Evolutionary conservation across 495 filamentous ascomycete genomes (phyloP).

Genomic region (Xylaria flabelliformis): DNA sequence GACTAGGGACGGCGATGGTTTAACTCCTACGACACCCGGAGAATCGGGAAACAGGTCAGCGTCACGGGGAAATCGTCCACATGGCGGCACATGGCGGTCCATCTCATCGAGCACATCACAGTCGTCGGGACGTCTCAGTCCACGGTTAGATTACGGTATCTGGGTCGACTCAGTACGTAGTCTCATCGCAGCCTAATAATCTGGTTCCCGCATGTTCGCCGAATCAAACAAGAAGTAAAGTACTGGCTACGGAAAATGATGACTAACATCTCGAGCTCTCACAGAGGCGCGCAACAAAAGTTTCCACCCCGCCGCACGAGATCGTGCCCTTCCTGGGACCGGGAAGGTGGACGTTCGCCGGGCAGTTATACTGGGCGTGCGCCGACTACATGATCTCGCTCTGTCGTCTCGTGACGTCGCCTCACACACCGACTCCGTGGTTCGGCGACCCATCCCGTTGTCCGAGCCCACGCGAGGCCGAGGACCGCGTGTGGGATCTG

Average conservation of each 20-base stretch:
- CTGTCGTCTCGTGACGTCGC: conserved; percentile 18
- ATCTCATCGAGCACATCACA: not conserved
- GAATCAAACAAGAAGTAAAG: not conserved
- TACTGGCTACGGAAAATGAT: not conserved
- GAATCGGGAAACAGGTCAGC: not conserved
- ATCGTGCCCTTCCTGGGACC: conserved; percentile 34
- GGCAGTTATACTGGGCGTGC: conserved; percentile 33
- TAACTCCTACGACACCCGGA: not conserved
- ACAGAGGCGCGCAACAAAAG: conserved; percentile 22
- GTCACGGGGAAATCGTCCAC: not conserved
- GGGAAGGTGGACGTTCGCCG: conserved; percentile 31
- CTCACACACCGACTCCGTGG: conserved; percentile 7
- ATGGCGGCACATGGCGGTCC: not conserved
- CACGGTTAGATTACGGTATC: conserved; percentile 33
- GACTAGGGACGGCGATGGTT: not conserved
- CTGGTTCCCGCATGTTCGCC: not conserved
- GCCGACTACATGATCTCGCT: conserved; percentile 27
- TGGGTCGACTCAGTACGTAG: conserved; percentile 29
- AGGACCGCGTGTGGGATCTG: conserved; percentile 25
- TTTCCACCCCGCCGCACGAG: conserved; percentile 25
- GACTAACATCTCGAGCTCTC: not conserved
- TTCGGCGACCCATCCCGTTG: not conserved
- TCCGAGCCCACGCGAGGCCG: conserved; percentile 25
- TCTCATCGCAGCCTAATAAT: not conserved
- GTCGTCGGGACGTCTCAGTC: conserved; percentile 7